A percentile compares a stretch with the other conserved stretches of the same genome.
These are phyloP conservation scores for Boletales sp. DNA, from an alignment of 768 basidiomycete genomes.

Conservation along the genomic window DNA sequence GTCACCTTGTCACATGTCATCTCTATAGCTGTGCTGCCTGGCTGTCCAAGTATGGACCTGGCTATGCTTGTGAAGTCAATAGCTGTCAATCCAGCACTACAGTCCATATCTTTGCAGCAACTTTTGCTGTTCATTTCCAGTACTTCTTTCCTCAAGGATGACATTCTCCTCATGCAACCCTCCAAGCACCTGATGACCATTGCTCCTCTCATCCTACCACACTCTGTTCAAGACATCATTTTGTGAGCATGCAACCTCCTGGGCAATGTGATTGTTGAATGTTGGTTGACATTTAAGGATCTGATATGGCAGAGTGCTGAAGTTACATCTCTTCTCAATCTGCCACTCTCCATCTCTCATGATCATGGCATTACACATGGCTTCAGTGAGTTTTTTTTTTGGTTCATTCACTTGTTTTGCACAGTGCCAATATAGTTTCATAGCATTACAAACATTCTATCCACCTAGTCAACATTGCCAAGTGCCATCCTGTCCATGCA, in stretches of 20 bases:
- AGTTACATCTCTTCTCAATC: not conserved
- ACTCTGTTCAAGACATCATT: not conserved
- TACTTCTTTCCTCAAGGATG: not conserved
- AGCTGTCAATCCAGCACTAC: no score
- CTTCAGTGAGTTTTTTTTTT: not conserved
- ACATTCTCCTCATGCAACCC: slow-evolving; percentile 2
- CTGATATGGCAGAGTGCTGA: not conserved
- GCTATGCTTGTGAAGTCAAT: no score
- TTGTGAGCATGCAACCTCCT: not conserved
- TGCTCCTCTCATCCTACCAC: not conserved
- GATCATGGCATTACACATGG: not conserved
- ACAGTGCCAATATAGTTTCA: no score
- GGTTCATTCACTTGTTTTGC: no score
- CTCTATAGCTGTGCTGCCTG: no score
- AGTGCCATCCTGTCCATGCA: not conserved
- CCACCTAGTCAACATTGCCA: not conserved
- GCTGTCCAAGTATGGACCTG: no score
- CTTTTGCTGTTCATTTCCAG: not conserved
- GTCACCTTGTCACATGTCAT: no score
- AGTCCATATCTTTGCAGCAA: not conserved
- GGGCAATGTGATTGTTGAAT: not conserved
- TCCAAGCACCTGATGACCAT: not conserved
- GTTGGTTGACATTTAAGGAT: slow-evolving; percentile 2
- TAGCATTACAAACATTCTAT: not conserved
- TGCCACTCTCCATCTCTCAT: not conserved